phyloP scores from a whole-genome alignment of 2,329 filamentous ascomycete genomes.

The Nigrospora osmanthi region DNA sequence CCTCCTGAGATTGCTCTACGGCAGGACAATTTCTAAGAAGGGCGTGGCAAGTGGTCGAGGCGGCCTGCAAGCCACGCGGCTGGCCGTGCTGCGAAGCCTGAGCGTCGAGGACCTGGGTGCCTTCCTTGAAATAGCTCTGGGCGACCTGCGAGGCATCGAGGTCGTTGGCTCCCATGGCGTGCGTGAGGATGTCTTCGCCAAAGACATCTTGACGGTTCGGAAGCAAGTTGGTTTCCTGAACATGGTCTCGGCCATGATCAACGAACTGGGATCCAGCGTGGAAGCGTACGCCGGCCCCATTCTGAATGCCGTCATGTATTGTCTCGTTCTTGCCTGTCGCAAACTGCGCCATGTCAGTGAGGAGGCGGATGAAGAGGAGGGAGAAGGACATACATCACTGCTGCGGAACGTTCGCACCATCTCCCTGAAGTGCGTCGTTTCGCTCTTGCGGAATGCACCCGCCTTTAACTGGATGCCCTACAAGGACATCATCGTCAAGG shows the following conservation, averaged over 20 bases:
- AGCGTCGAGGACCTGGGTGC: slow-evolving; percentile 64
- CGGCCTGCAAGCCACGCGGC: slow-evolving; percentile 71
- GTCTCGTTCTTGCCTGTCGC: slow-evolving; percentile 62
- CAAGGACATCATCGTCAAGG: slow-evolving; percentile 60
- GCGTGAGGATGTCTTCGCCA: slow-evolving; percentile 44
- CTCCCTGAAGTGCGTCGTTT: slow-evolving; percentile 75
- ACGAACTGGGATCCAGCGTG: slow-evolving; percentile 71
- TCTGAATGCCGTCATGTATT: slow-evolving; percentile 73
- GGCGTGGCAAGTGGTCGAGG: slow-evolving; percentile 69
- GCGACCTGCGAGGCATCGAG: slow-evolving; percentile 54
- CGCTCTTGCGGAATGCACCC: slow-evolving; percentile 67
- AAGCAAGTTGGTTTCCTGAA: slow-evolving; percentile 89
- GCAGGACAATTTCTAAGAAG: slow-evolving; percentile 76
- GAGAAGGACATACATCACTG: slow-evolving; percentile 44
- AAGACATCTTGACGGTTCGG: slow-evolving; percentile 56
- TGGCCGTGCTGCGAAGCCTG: slow-evolving; percentile 75
- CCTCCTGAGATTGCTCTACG: slow-evolving; percentile 80
- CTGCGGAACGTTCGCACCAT: slow-evolving; percentile 59
- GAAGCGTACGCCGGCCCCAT: slow-evolving; percentile 59
- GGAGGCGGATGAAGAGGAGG: slow-evolving; percentile 12
- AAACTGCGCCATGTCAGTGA: slow-evolving; percentile 31
- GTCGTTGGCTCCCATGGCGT: slow-evolving; percentile 44
- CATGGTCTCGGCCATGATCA: slow-evolving; percentile 82
- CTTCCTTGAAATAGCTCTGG: slow-evolving; percentile 78
- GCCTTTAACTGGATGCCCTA: slow-evolving; percentile 67